phyloP scores from a whole-genome alignment of 257 asterid species.

The Oldenlandia corymbosa region DNA sequence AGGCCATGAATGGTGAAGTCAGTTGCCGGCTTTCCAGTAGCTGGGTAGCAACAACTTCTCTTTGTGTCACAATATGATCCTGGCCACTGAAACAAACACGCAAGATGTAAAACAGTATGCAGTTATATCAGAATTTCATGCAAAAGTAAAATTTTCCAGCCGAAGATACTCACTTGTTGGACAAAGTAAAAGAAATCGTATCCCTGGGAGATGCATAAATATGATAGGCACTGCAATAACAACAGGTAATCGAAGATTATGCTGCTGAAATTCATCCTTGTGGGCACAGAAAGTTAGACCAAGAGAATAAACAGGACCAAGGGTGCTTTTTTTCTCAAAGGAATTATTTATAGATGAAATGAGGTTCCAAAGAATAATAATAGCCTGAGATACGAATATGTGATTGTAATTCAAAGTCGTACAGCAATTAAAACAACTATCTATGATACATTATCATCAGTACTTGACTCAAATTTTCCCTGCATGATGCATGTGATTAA shows the following conservation, averaged over 20 bases:
- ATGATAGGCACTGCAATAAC: conserved; percentile 6
- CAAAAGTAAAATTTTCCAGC: background rate
- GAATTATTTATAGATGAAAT: conserved; percentile 2
- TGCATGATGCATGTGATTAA: background rate
- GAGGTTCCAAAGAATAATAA: no score
- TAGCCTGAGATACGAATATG: background rate
- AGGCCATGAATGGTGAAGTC: conserved; percentile 6
- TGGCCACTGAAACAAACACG: background rate
- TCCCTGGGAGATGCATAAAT: conserved; percentile 9
- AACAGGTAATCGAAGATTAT: background rate
- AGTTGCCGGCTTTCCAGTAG: conserved; percentile 1
- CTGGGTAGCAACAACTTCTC: conserved; percentile 5
- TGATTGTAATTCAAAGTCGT: background rate
- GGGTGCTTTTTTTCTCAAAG: background rate
- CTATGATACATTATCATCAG: no score
- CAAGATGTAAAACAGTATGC: background rate
- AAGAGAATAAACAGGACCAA: background rate
- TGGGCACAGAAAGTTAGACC: background rate
- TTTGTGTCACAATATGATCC: conserved; percentile 9
- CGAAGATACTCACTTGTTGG: conserved; percentile 1
- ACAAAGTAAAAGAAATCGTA: conserved; percentile 30
- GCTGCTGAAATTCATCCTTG: background rate
- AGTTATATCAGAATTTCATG: background rate
- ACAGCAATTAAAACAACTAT: background rate
- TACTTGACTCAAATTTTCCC: background rate